These are phyloP conservation scores for Zygosaccharomyces gambellarensis DNA, from an alignment of 805 yeast genomes.

Conservation along the genomic window DNA sequence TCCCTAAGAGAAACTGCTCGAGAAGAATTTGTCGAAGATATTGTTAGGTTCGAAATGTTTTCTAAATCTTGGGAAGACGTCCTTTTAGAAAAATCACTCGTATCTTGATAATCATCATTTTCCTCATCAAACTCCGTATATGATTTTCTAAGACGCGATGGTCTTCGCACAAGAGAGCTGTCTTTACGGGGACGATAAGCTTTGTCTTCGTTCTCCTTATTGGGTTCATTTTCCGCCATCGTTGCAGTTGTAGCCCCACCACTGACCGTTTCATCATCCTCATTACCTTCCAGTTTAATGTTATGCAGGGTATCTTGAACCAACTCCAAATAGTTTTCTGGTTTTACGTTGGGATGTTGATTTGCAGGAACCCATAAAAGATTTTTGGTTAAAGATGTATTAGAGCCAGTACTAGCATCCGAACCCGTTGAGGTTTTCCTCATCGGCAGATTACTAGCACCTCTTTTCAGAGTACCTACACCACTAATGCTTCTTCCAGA, in stretches of 20 bases:
- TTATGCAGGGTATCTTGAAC: constrained; percentile 44
- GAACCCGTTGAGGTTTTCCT: constrained; percentile 8
- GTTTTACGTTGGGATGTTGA: constrained; percentile 91
- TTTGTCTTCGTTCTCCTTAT: constrained; percentile 21
- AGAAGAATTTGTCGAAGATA: constrained; percentile 8
- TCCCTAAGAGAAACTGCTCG: constrained; percentile 59
- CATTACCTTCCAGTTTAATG: constrained; percentile 24
- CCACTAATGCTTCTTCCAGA: constrained; percentile 23
- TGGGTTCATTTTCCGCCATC: constrained; percentile 4
- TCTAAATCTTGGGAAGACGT: not conserved
- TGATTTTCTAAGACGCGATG: constrained; percentile 33
- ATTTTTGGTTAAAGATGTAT: constrained; percentile 36
- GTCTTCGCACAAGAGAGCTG: constrained; percentile 31
- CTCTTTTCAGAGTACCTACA: constrained; percentile 23
- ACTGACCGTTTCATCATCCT: constrained; percentile 17
- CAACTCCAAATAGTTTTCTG: constrained; percentile 72
- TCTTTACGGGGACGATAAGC: constrained; percentile 27
- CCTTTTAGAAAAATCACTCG: constrained; percentile 28
- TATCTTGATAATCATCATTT: constrained; percentile 30
- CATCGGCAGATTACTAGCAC: constrained; percentile 13
- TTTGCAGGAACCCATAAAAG: constrained; percentile 94
- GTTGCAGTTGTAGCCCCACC: not conserved
- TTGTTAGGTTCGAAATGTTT: not conserved
- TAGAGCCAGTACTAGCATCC: constrained; percentile 4
- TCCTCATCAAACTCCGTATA: constrained; percentile 31